Evolutionary conservation across 2,329 filamentous ascomycete species (phyloP), one percentile per base, ranked within the genome.

Genomic region (Graphilbum sp.): DNA sequence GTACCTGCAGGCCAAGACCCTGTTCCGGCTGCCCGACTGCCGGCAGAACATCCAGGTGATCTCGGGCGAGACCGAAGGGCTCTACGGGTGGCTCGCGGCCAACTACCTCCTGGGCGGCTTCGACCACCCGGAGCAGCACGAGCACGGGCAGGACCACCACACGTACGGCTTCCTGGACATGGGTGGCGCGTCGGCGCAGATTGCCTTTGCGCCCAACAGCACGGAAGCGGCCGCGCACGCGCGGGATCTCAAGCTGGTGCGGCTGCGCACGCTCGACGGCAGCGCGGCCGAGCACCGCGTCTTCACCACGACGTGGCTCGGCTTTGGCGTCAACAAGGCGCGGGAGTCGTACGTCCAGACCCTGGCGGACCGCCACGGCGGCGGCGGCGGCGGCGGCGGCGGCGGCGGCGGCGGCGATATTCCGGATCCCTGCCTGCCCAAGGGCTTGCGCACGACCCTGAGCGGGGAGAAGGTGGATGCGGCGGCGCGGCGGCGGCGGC

Each of bases 141-240:
- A 73, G 38, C 85, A 94, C 54, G 86, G 85, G 37, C 86, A 93
- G 46, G 74, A 72, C 20, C 90, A 96, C 54, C 82, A 87, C 52
- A 98, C 90, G 0, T 98, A 96, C 56, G 90, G 90, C 1, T 98
- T 98, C 52, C 63, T 98, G 43, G 90, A 98, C 54, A 98, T 98
- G 92, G 90, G 90, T 36, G 90, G 90, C 37, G 90, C 90, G 20
- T 96, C 88, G 0, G 88, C 90, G 15, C 90, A 98, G 59, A 96
- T 98, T 51, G 90, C 92, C 0, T 98, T 98, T 56, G 88, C 87
- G 2, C 90, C 90, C 1, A 98, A 98, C 57, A 62, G 71, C 4
- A 96, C 90, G 1, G 90, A 98, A 55, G 78, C 86, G 2, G 72
- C 77, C 50, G 90, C 86, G 52, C 92, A 98, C 54, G 79, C 84